Conservation (phyloP, 2,329 filamentous ascomycete genomes). For the Harringtonia aguacate region DNA sequence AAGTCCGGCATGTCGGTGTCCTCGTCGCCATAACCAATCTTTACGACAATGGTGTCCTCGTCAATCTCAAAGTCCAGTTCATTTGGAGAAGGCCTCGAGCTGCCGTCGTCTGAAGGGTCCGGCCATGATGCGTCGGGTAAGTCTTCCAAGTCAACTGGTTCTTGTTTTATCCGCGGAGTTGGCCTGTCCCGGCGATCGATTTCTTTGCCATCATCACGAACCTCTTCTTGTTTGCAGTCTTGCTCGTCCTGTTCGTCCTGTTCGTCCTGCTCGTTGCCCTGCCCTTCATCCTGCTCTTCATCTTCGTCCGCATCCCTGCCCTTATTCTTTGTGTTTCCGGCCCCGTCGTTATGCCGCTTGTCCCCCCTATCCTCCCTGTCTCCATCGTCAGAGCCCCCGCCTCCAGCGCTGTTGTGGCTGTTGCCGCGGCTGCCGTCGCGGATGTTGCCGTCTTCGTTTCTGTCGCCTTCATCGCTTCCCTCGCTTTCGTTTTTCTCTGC, state of each 20-base stretch:
- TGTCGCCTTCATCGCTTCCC: background rate
- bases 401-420: too few relatives aligned
- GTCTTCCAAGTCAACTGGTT: background rate
- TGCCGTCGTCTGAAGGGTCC: background rate
- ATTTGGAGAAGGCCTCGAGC: background rate
- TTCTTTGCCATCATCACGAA: background rate
- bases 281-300: background rate
- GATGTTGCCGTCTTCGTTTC: background rate
- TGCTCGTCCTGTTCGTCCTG: background rate
- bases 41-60: background rate
- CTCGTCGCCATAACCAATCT: background rate
- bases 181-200: too few relatives aligned
- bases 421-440: too few relatives aligned
- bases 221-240: background rate
- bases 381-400: background rate
- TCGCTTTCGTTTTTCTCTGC: background rate
- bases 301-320: background rate
- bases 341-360: background rate
- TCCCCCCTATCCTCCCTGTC: background rate
- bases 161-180: too few relatives aligned
- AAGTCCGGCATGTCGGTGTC: background rate
- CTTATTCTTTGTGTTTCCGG: background rate
- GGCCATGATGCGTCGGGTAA: background rate
- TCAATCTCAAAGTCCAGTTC: background rate
- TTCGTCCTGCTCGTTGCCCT: background rate